Evolutionary conservation across 768 basidiomycete species (phyloP).

Genomic region (Paxillus rubicundulus): DNA sequence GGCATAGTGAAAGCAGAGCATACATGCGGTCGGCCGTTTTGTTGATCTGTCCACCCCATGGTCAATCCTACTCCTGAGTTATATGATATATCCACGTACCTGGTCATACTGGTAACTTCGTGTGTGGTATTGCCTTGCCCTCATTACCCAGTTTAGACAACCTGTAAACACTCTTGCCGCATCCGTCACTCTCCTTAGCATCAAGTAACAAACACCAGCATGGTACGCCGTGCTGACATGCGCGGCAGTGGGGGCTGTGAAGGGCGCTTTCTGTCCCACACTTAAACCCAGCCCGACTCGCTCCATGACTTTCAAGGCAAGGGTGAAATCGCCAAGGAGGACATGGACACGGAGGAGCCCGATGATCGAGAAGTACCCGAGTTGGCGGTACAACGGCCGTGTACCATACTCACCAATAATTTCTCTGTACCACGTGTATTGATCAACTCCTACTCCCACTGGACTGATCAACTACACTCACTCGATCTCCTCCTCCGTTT

Average conservation of each 20-base stretch:
- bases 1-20: conserved; percentile 90
- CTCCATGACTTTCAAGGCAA: conserved; percentile 94
- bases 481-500: conserved; percentile 80
- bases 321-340: conserved; percentile 91
- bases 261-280: conserved; percentile 88
- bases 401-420: conserved; percentile 90
- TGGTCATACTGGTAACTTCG: conserved; percentile 96
- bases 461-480: conserved; percentile 38
- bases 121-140: conserved; percentile 96
- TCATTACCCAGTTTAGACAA: conserved; percentile 91
- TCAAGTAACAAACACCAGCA: conserved; percentile 95
- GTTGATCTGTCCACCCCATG: conserved; percentile 61
- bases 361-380: conserved; percentile 96
- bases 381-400: conserved; percentile 86
- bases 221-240: conserved; percentile 95
- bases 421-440: conserved; percentile 46
- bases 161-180: conserved; percentile 92
- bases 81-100: conserved; percentile 37
- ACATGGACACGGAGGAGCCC: conserved; percentile 95
- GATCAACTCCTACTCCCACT: background rate
- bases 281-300: conserved; percentile 90
- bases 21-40: conserved; percentile 99
- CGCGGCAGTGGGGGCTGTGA: conserved; percentile 93
- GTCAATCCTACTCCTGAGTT: background rate
- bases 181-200: conserved; percentile 91